Evolutionary conservation across 2,329 filamentous ascomycete species (phyloP), one percentile per base, ranked within the genome.

Genomic region (Magnaporthales sp.): DNA sequence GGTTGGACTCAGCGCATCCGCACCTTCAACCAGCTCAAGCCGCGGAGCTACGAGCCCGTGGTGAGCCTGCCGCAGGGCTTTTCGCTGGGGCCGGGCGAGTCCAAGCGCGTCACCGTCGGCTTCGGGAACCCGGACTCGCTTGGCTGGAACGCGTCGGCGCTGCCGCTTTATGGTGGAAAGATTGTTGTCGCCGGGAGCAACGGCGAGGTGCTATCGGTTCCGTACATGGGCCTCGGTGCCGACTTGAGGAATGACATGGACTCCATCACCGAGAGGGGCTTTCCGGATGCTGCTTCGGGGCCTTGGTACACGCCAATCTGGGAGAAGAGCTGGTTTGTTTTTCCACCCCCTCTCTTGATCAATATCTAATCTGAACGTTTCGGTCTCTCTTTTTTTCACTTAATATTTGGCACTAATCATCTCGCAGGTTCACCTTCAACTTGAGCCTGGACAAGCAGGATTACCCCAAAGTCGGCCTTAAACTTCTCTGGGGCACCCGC

Each of bases 161-260:
- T 86, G 65, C 92, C 92, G 13, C 77, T 80, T 63, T 90, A 87
- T 0, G 90, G 80, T 1, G 92, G 89, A 1, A 99, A 86, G 73
- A 98, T 97, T 77, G 99, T 95, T 67, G 90, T 90, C 71, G 98
- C 94, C 70, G 72, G 71, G 22, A 73, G 71, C 67, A 73, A 74
- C 62, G 74, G 74, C 29, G 76, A 78, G 66, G 67, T 71, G 19
- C 69, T 77, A 26, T 73, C 72, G 8, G 71, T 77, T 3, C 75
- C 74, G 1, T 77, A 78, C 68, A 62, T 75, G 54, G 75, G 74
- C 70, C 38, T 67, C 26, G 63, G 63, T 11, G 38, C 51, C 5
- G 38, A 54, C 19, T 29, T 65, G 26, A 56, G 27, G 63, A 30
- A 54, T 29, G 19, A 58, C 24, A 11, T 56, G n/a, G 29, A 29